Evolutionary conservation across 805 yeast species (phyloP).

Genomic region (Kuraishia ogatae): DNA sequence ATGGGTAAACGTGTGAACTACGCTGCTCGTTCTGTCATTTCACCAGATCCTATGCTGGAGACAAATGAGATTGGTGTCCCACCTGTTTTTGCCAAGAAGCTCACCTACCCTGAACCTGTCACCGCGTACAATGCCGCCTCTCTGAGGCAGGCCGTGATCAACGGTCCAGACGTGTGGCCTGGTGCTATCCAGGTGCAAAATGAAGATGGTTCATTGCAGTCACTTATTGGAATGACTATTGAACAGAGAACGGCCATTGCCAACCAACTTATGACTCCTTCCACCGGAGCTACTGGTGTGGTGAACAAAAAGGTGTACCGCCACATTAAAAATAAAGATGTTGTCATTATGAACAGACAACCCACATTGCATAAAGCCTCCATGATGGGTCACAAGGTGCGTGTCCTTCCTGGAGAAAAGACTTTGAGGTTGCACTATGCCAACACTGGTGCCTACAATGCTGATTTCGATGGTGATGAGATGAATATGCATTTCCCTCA

Average conservation of each 20-base stretch:
- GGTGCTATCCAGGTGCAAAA: constrained; percentile 96
- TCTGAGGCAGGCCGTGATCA: constrained; percentile 87
- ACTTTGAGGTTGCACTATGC: constrained; percentile 96
- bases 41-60: constrained; percentile 97
- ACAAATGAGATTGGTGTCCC: constrained; percentile 99
- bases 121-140: constrained; percentile 86
- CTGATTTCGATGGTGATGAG: constrained; percentile 99
- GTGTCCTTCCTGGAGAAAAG: constrained; percentile 96
- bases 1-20: constrained; percentile 99
- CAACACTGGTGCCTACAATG: constrained; percentile 97
- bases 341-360: constrained; percentile 97
- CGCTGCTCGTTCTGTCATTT: constrained; percentile 98
- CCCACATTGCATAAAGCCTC: constrained; percentile 99
- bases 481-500: constrained; percentile 99
- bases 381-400: constrained; percentile 98
- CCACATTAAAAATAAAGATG: constrained; percentile 91
- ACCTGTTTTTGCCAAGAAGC: constrained; percentile 91
- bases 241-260: constrained; percentile 96
- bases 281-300: constrained; percentile 41
- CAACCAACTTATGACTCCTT: constrained; percentile 87
- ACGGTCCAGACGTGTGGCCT: constrained; percentile 98
- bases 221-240: constrained; percentile 78
- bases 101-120: constrained; percentile 98
- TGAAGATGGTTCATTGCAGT: constrained; percentile 82
- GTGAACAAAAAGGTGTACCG: constrained; percentile 89